Evolutionary conservation across 2,329 filamentous ascomycete species (phyloP).

Genomic region (Fusarium liriodendri): DNA sequence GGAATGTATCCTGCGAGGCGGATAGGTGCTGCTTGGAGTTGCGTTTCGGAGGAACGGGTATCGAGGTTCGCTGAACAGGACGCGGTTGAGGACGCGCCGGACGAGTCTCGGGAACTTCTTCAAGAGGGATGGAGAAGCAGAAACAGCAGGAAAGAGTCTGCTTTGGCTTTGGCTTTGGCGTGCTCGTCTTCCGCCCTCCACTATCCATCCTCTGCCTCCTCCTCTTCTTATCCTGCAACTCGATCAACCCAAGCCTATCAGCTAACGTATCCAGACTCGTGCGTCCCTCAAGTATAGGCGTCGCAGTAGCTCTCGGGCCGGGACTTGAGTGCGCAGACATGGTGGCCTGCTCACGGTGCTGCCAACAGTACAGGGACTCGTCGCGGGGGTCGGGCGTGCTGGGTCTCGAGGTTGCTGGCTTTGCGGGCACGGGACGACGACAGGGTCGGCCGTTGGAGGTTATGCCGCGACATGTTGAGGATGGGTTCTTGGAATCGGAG

Average conservation of each 20-base stretch:
- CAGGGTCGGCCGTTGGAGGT: conserved; percentile 87
- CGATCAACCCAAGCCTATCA: conserved; percentile 80
- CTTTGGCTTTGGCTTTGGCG: conserved; percentile 38
- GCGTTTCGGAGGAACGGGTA: conserved; percentile 30
- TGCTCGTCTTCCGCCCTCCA: conserved; percentile 35
- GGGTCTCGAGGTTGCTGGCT: conserved; percentile 34
- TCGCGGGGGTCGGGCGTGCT: conserved; percentile 61
- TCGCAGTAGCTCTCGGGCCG: conserved; percentile 54
- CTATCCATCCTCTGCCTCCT: conserved; percentile 35
- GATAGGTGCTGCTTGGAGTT: conserved; percentile 30
- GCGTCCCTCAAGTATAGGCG: conserved; percentile 70
- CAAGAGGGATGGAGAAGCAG: conserved; percentile 63
- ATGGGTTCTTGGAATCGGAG: conserved; percentile 85
- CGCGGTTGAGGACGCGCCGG: conserved; percentile 59
- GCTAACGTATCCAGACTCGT: conserved; percentile 90
- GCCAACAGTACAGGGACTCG: conserved; percentile 86
- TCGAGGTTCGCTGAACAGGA: conserved; percentile 55
- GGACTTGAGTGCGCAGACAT: conserved; percentile 59
- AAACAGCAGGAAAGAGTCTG: conserved; percentile 57
- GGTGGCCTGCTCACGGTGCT: conserved; percentile 89
- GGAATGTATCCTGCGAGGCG: conserved; percentile 39
- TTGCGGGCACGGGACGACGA: conserved; percentile 72
- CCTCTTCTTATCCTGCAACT: conserved; percentile 63
- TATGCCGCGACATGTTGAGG: conserved; percentile 88
- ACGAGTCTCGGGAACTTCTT: conserved; percentile 53